Percentiles rank a stretch among this genome's conserved stretches.
phyloP scores from a whole-genome alignment of 1,284 basidiomycete species.

The Heterobasidion irregulare region DNA sequence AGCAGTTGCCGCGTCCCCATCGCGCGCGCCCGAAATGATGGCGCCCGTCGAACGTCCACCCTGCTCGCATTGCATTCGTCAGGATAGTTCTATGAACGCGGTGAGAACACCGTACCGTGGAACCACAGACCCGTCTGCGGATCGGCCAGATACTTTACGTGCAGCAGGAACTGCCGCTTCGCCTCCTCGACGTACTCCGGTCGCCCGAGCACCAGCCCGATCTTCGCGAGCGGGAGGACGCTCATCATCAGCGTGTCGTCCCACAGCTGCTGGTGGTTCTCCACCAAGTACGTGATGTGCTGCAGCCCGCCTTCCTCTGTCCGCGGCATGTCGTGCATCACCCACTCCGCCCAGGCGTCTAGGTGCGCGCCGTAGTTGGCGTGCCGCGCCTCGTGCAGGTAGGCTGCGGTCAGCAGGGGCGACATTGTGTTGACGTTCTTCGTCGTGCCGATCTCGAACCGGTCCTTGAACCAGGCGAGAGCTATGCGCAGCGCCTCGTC shows the following conservation, averaged over 20 bases:
- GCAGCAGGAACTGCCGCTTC: conserved; percentile 49
- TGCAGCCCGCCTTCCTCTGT: conserved; percentile 55
- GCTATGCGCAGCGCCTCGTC: conserved; percentile 37
- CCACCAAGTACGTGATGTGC: conserved; percentile 49
- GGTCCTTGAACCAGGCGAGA: conserved; percentile 46
- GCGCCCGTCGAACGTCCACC: conserved; percentile 43
- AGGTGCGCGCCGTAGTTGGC: conserved; percentile 36
- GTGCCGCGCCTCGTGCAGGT: conserved; percentile 34
- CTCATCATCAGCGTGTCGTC: conserved; percentile 66
- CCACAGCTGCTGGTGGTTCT: conserved; percentile 54
- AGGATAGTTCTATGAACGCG: conserved; percentile 4
- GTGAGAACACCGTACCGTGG: conserved; percentile 32
- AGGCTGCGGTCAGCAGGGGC: conserved; percentile 49
- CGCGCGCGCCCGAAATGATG: conserved; percentile 46
- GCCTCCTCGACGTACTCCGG: conserved; percentile 54
- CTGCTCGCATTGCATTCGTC: conserved; percentile 21
- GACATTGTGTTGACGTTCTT: conserved; percentile 70
- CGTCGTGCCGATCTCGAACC: conserved; percentile 47
- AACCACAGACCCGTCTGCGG: conserved; percentile 43
- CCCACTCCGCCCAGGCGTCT: conserved; percentile 61
- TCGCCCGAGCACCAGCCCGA: conserved; percentile 47
- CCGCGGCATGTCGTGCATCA: conserved; percentile 49
- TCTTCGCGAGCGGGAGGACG: conserved; percentile 53
- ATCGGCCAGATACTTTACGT: conserved; percentile 45
- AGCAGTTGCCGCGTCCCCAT: conserved; percentile 63